A percentile compares a stretch with the other conserved stretches of the same genome.
Evolutionary conservation across 176 grass and related monocot genomes (phyloP).

Genomic region (Juncus effusus): DNA sequence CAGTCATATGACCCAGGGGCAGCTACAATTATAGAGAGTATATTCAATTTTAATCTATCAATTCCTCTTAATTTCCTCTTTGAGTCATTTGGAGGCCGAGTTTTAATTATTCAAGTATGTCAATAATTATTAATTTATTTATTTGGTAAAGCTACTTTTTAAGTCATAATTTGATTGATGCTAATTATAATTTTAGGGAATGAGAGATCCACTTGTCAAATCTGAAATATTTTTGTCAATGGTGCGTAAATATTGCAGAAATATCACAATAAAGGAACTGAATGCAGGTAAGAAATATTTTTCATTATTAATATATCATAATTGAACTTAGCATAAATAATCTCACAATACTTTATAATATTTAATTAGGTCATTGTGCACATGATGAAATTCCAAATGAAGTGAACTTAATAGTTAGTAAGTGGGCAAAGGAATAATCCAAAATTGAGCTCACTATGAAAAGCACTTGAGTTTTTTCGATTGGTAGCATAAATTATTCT

Average conservation of each 20-base stretch:
- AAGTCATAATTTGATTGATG: slow-evolving; percentile 4
- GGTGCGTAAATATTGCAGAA: slow-evolving; percentile 61
- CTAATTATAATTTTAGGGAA: slow-evolving; percentile 45
- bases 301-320: neutral
- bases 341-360: neutral
- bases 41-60: slow-evolving; percentile 77
- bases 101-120: slow-evolving; percentile 75
- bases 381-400: slow-evolving; percentile 84
- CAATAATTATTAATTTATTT: neutral
- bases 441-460: slow-evolving; percentile 39
- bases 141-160: slow-evolving; percentile 24
- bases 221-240: slow-evolving; percentile 59
- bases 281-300: slow-evolving; percentile 59
- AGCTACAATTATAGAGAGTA: slow-evolving; percentile 54
- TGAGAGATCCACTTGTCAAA: slow-evolving; percentile 77
- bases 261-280: slow-evolving; percentile 55
- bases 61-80: slow-evolving; percentile 91
- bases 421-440: slow-evolving; percentile 48
- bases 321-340: neutral
- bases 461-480: slow-evolving; percentile 37
- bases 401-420: slow-evolving; percentile 58
- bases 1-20: slow-evolving; percentile 99
- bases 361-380: slow-evolving; percentile 58
- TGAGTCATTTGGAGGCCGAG: slow-evolving; percentile 73
- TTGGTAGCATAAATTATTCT: slow-evolving; percentile 23